Evolutionary conservation across 2,329 filamentous ascomycete genomes (phyloP), one percentile per base, ranked within the genome.

Genomic region (Incumbomyces delicatus): DNA sequence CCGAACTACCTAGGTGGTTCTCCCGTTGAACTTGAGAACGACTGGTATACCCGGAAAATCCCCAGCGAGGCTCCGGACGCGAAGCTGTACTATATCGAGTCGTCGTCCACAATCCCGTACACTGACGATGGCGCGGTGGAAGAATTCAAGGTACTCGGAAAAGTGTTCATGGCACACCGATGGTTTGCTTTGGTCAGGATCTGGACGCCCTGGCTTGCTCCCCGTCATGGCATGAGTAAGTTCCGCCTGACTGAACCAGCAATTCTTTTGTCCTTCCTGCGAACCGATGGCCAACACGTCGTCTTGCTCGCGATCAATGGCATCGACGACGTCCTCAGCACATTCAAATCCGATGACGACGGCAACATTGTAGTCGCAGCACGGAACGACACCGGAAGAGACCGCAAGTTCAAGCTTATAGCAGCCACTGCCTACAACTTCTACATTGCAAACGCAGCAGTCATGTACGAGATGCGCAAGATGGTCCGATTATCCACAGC

Each of bases 401-500:
- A 72, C 8, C 75, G 78, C 3, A 69, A 69, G 5, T 77, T 80
- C 5, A 76, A 73, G 12, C 68, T 94, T 10, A 64, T 95, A 6
- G 80, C 83, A 12, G 81, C 87, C 2, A 77, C 83, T 1, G 83
- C 85, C 0, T 73, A 82, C 38, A 72, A 77, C 32, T 85, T 94
- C 53, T 86, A 94, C 51, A 73, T 78, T 46, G 83, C 86, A 1
- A 80, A 87, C 57, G 83, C 85, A 31, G 83, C 88, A 12, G 81
- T 84, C 6, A 85, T 95, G 75, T 94, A 95, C 55, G 83, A 94
- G 58, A 85, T 89, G n/a, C 77, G 89, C 29, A 80, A 77, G 50
- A 58, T 85, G 2, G 70, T 84, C 7, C 62, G 67, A 41, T 44
- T 48, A 20, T 53, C 53, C 2, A 57, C 56, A 13, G 61, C 60